A percentile compares a stretch with the other conserved stretches of the same genome.
Evolutionary conservation across 139 green algal species (phyloP).

Genomic region (Chlamydomonas eustigma): DNA sequence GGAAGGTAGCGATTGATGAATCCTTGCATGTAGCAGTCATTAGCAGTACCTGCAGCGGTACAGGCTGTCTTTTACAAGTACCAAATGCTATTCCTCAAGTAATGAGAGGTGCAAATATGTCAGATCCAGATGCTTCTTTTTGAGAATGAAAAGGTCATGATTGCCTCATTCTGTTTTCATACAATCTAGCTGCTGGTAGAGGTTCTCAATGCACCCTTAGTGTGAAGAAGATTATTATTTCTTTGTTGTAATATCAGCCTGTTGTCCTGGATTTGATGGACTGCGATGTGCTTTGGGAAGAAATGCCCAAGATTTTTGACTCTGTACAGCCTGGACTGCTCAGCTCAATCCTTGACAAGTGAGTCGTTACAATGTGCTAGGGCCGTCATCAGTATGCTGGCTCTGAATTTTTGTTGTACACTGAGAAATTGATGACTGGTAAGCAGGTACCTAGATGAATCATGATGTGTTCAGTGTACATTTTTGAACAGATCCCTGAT

Average conservation of each 20-base stretch:
- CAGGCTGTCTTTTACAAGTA: too few species aligned
- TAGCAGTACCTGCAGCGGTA: too few species aligned
- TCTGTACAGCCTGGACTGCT: conserved; percentile 28
- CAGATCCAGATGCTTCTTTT: too few species aligned
- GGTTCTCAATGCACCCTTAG: too few species aligned
- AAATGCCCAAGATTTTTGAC: conserved; percentile 33
- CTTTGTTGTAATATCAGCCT: conserved; percentile 14
- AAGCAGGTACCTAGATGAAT: not conserved
- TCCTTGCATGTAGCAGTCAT: too few species aligned
- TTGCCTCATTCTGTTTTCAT: too few species aligned
- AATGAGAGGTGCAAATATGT: too few species aligned
- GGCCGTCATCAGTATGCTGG: too few species aligned
- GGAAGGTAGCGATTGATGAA: conserved; percentile 19
- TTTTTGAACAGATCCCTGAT: conserved; percentile 14
- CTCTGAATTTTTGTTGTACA: not conserved
- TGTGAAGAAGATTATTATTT: not conserved
- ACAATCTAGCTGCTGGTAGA: too few species aligned
- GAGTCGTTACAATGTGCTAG: not conserved
- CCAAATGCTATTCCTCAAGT: too few species aligned
- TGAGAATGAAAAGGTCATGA: too few species aligned
- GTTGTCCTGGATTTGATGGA: conserved; percentile 52
- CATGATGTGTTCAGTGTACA: too few species aligned
- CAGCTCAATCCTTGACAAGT: conserved; percentile 23
- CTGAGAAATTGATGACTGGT: not conserved
- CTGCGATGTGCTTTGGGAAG: conserved; percentile 30